These are phyloP conservation scores for Scedosporium dehoogii DNA, from an alignment of 2,329 filamentous ascomycete genomes.

Conservation along the genomic window DNA sequence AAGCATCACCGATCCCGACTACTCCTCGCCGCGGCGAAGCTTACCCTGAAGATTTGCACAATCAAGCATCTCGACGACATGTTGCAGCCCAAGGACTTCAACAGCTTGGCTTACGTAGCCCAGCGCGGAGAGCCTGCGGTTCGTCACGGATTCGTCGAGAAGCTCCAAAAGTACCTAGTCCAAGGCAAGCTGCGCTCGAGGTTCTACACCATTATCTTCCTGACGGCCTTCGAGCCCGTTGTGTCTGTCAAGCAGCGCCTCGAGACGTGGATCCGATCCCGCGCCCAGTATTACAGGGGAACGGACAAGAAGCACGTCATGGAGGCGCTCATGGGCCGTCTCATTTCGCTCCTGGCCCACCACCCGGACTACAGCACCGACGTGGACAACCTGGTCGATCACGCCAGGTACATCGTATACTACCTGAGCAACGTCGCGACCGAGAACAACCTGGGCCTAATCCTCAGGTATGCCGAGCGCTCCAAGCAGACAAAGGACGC, in stretches of 20 bases:
- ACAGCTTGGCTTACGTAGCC: slow-evolving; percentile 67
- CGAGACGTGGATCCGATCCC: slow-evolving; percentile 81
- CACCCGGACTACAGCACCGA: slow-evolving; percentile 76
- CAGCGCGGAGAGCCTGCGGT: slow-evolving; percentile 71
- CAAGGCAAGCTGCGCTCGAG: slow-evolving; percentile 58
- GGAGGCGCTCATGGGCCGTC: slow-evolving; percentile 70
- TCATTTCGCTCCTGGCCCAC: slow-evolving; percentile 82
- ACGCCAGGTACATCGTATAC: slow-evolving; percentile 81
- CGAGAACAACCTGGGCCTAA: slow-evolving; percentile 76
- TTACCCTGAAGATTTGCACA: slow-evolving; percentile 75
- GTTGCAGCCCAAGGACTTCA: slow-evolving; percentile 65
- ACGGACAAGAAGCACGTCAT: slow-evolving; percentile 54
- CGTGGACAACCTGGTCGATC: slow-evolving; percentile 63
- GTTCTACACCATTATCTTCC: slow-evolving; percentile 84
- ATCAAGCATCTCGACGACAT: slow-evolving; percentile 66
- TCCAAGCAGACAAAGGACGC: slow-evolving; percentile 85
- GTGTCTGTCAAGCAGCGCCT: slow-evolving; percentile 62
- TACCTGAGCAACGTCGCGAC: slow-evolving; percentile 76
- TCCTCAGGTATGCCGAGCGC: slow-evolving; percentile 85
- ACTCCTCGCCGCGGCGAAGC: slow-evolving; percentile 69
- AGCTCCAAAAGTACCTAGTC: slow-evolving; percentile 84
- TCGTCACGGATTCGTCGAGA: slow-evolving; percentile 68
- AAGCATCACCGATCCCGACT: slow-evolving; percentile 70
- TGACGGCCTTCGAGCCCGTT: slow-evolving; percentile 83
- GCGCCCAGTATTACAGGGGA: slow-evolving; percentile 55